Percentiles rank a stretch among this genome's conserved stretches.
Evolutionary conservation across 1,284 basidiomycete species (phyloP).

Genomic region (Microbotryomycetes sp.): DNA sequence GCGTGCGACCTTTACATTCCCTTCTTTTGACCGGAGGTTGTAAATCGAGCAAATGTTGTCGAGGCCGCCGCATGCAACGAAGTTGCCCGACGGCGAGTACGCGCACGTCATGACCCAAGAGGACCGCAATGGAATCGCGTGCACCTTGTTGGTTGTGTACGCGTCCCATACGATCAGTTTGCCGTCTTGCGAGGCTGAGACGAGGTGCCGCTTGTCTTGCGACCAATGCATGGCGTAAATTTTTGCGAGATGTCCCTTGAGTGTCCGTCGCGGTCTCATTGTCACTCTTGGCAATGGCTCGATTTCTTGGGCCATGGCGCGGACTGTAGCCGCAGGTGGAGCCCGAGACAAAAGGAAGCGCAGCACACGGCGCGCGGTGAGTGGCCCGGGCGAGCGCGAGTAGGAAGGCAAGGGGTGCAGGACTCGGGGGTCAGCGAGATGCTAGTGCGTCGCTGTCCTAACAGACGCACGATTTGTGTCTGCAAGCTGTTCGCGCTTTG

Average conservation of each 20-base stretch:
- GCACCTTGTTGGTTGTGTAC: conserved; percentile 98
- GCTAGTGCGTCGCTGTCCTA: too few relatives aligned
- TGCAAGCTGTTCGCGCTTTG: conserved; percentile 87
- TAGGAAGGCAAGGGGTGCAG: too few relatives aligned
- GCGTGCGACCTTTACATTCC: conserved; percentile 52
- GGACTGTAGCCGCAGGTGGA: conserved; percentile 50
- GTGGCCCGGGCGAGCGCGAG: too few relatives aligned
- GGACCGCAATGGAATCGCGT: conserved; percentile 92
- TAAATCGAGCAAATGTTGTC: conserved; percentile 99
- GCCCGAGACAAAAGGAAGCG: not conserved
- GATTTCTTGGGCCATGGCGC: conserved; percentile 93
- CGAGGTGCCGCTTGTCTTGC: conserved; percentile 88
- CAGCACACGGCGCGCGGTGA: too few relatives aligned
- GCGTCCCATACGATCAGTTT: conserved; percentile 99
- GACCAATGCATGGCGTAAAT: conserved; percentile 99
- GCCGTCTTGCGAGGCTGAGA: conserved; percentile 97
- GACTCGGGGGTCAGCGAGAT: too few relatives aligned
- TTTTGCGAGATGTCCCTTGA: conserved; percentile 96
- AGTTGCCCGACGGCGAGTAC: conserved; percentile 92
- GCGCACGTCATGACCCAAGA: conserved; percentile 99
- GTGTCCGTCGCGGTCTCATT: conserved; percentile 87
- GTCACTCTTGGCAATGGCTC: conserved; percentile 90
- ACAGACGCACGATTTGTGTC: conserved; percentile 80
- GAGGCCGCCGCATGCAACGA: conserved; percentile 95
- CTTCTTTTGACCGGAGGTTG: conserved; percentile 56